These are phyloP conservation scores for Globisporangium cederbergense DNA, from an alignment of 352 stramenopile genomes.

Conservation along the genomic window DNA sequence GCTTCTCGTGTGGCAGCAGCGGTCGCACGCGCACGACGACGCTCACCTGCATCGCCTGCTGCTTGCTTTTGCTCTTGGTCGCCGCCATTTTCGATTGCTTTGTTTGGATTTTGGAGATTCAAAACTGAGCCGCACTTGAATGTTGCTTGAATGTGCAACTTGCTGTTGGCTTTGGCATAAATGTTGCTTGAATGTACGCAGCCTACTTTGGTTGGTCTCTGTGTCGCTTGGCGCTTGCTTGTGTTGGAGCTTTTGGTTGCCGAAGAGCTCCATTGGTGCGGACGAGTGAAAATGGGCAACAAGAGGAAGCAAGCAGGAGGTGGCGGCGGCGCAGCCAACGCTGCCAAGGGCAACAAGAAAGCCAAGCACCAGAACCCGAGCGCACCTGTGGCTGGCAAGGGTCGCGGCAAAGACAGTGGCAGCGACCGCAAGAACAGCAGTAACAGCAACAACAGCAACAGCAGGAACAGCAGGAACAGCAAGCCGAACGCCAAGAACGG, in stretches of 20 bases:
- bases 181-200: not conserved
- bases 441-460: conserved; percentile 40
- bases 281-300: conserved; percentile 20
- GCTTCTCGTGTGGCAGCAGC: conserved; percentile 25
- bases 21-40: conserved; percentile 46
- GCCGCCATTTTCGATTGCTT: not conserved
- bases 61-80: conserved; percentile 4
- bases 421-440: conserved; percentile 2
- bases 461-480: conserved; percentile 14
- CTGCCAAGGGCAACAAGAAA: conserved; percentile 41
- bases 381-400: conserved; percentile 4
- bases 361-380: conserved; percentile 16
- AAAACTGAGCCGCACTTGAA: not conserved
- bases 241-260: conserved; percentile 1
- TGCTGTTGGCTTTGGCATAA: not conserved
- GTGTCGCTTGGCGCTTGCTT: conserved; percentile 8
- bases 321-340: conserved; percentile 12
- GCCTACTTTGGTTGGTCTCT: not conserved
- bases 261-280: conserved; percentile 9
- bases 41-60: conserved; percentile 24
- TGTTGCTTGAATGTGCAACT: not conserved
- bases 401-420: conserved; percentile 9
- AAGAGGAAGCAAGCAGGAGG: conserved; percentile 36
- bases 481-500: conserved; percentile 4
- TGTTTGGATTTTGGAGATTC: not conserved